Conservation (phyloP, 169 alveolate species). For the Cryptosporidium sp. region DNA sequence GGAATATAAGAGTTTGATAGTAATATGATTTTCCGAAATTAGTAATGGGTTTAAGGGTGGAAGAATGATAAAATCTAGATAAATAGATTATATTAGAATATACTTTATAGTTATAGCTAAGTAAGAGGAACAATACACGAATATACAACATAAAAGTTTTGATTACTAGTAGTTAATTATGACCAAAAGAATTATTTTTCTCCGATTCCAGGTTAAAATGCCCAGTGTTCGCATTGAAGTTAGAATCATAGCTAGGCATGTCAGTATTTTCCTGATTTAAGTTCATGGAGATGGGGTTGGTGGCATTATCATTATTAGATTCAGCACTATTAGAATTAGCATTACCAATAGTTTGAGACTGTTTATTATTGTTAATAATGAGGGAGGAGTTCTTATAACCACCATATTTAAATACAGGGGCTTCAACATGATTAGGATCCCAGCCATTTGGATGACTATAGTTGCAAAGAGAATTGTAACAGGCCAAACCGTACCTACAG, state of each 20-base stretch:
- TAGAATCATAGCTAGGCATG: background rate
- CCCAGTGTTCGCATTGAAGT: background rate
- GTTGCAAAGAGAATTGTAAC: slow-evolving; percentile 60
- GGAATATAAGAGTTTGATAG: background rate
- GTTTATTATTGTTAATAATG: slow-evolving; percentile 38
- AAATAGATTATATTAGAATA: background rate
- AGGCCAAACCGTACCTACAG: slow-evolving; percentile 62
- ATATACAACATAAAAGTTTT: background rate
- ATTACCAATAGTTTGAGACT: slow-evolving; percentile 13
- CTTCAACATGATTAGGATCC: slow-evolving; percentile 72
- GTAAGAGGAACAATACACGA: background rate
- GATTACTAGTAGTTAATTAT: slow-evolving; percentile 7
- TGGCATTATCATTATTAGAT: background rate
- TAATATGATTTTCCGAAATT: background rate
- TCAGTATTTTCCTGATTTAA: background rate
- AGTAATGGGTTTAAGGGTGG: background rate
- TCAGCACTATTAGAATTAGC: slow-evolving; percentile 31
- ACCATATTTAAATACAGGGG: slow-evolving; percentile 69
- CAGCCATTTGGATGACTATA: slow-evolving; percentile 67
- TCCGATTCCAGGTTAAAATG: background rate
- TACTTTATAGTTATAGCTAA: slow-evolving; percentile 29
- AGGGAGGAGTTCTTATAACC: slow-evolving; percentile 68
- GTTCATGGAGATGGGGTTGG: background rate
- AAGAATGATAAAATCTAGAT: background rate
- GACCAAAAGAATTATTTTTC: background rate